Evolutionary conservation across 1,139 yeast species (phyloP), one percentile per base, ranked within the genome.

Genomic region (Candida buenavistaensis): DNA sequence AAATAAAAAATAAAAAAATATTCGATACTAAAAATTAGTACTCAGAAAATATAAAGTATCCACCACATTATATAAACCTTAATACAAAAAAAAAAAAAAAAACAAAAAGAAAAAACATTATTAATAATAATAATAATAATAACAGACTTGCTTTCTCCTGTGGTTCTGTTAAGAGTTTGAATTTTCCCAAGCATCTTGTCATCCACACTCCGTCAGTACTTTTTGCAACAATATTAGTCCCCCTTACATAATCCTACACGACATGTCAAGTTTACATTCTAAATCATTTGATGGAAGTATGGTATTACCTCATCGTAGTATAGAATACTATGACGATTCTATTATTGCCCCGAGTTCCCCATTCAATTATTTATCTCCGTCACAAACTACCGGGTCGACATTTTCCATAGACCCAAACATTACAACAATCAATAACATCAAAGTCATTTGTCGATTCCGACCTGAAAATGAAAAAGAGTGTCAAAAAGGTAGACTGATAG

Each of bases 361-460:
- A 14, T 37, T 33, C 17, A 37, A 37, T 14, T 24, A 16, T 8
- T 24, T 33, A 14, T 24, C 34, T n/a, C 39, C 39, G 12, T 30
- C 37, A 4, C 29, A 25, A 29, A 30, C 26, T 15, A 32, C 31
- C 21, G 28, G 29, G 3, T 37, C 40, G 11, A 30, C 30, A 3
- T 19, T 29, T 22, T 30, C 24, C 13, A 17, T 28, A 12, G 32
- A 31, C 9, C 12, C 37, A 4, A 16, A 23, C 11, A 14, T 24
- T 11, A 20, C 28, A 9, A 32, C 27, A 5, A 19, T 33, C 12
- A 35, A 34, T 26, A 70, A 72, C 45, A 78, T 82, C 51, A 78
- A 77, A 46, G 90, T 83, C 13, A 64, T 82, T 15, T 83, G 84
- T 33, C 63, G 92, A 38, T 75, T 83, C 48, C 60, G 88, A 33